Evolutionary conservation across 2,329 filamentous ascomycete genomes (phyloP), one percentile per base, ranked within the genome.

Genomic region (Alternaria metachromatica): DNA sequence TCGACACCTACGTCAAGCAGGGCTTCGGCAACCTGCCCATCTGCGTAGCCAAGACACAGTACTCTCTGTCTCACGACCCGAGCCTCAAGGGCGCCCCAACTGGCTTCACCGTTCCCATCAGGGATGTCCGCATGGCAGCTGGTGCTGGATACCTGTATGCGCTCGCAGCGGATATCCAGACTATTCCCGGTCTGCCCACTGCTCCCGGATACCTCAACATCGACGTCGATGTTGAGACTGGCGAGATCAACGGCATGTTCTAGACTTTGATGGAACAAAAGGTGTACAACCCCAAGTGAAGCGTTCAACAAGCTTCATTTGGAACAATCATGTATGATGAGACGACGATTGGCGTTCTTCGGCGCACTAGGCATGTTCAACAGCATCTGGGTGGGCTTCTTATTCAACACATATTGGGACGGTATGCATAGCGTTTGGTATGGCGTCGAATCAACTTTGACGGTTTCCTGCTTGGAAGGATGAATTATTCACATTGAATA

Each of bases 11-110:
- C 82, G 94, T 92, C 30, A 89, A 89, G 78, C 96, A 98, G 81
- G 96, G 96, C 49, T 96, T 95, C 75, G 92, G 91, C 21, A 93
- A 97, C 80, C 84, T 99, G 69, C 96, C 96, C 37, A 97, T 98
- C 77, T 99, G 96, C 80, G 88, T 98, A 69, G 96, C 96, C 66
- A 99, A 99, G 89, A 99, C 96, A 13, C 96, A 99, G 82, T 99
- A 99, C 84, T 97, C 93, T 33, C 87, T 99, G 53, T 96, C 92
- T 62, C 95, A 98, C 81, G 94, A 99, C 80, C 91, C 95, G 3
- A 89, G 92, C 11, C 86, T 98, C 73, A 99, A 99, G 87, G 96
- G 96, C 66, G 96, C 96, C 9, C 96, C 96, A 23, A 92, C 90
- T 5, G 96, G 95, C 63, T 99, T 98, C 82, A 96, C 93, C 0